Percentiles rank a stretch among this genome's conserved stretches.
phyloP scores from a whole-genome alignment of 129 eudicot species.

The Chrysanthemum lavandulifolium region DNA sequence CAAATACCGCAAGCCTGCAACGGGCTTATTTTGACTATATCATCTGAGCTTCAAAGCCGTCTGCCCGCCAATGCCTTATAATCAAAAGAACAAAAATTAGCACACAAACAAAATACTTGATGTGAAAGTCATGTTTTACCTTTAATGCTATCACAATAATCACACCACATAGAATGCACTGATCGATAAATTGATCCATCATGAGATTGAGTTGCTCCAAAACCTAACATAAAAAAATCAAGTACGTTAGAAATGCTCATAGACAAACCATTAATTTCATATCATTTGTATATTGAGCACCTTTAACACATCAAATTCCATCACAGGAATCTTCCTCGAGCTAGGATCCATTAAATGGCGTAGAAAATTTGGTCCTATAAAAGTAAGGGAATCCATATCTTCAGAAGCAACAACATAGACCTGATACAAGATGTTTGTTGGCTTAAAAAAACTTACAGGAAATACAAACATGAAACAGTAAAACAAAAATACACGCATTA shows the following conservation, averaged over 20 bases:
- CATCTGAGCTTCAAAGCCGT: slow-evolving; percentile 74
- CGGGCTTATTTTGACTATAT: too few relatives aligned
- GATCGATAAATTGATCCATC: slow-evolving; percentile 98
- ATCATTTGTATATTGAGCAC: slow-evolving; percentile 33
- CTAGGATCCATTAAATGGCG: slow-evolving; percentile 99
- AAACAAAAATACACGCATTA: slow-evolving; percentile 46
- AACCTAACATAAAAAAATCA: slow-evolving; percentile 52
- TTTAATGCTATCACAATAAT: slow-evolving; percentile 92
- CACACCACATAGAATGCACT: slow-evolving; percentile 94
- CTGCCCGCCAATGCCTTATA: slow-evolving; percentile 82
- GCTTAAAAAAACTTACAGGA: background rate
- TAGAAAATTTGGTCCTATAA: slow-evolving; percentile 93
- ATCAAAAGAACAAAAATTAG: background rate
- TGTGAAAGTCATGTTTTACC: slow-evolving; percentile 35
- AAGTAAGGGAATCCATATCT: slow-evolving; percentile 97
- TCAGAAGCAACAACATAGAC: slow-evolving; percentile 98
- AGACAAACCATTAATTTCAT: background rate
- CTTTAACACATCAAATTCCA: slow-evolving; percentile 96
- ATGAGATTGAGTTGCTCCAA: slow-evolving; percentile 86
- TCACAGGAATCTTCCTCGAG: slow-evolving; percentile 88
- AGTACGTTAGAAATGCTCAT: background rate
- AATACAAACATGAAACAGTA: background rate
- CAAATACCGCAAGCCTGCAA: too few relatives aligned
- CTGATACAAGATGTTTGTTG: slow-evolving; percentile 32
- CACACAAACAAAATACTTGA: background rate